Percentiles rank a stretch among this genome's conserved stretches.
Conservation (phyloP, 371 early-diverging fungal species). For the Actinomortierella ambigua region DNA sequence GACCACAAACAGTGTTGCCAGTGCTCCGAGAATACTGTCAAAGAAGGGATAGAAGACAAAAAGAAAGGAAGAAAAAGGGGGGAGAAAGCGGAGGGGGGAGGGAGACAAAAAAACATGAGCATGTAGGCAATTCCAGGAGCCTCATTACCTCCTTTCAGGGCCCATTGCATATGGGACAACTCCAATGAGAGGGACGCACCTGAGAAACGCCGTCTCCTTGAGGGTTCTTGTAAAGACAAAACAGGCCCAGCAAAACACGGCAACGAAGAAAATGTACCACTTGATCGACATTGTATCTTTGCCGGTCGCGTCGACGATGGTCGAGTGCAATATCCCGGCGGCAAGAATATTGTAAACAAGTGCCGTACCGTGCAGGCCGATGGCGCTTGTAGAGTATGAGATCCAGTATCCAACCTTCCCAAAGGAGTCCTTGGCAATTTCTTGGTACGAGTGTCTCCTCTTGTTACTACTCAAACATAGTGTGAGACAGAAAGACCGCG, state of each 20-base stretch:
- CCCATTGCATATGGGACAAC: neutral
- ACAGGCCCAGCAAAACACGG: conserved; percentile 29
- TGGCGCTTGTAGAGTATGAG: conserved; percentile 55
- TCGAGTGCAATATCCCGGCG: conserved; percentile 10
- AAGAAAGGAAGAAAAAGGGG: neutral
- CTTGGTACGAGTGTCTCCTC: conserved; percentile 49
- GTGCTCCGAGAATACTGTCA: conserved; percentile 23
- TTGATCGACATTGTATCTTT: neutral
- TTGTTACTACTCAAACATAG: conserved; percentile 2
- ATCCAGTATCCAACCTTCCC: conserved; percentile 56
- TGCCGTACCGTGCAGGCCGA: conserved; percentile 40
- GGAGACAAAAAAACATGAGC: neutral
- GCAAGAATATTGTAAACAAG: conserved; percentile 34
- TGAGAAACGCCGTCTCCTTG: conserved; percentile 34
- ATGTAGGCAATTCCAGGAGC: neutral
- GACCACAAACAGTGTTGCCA: conserved; percentile 28
- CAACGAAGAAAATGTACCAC: conserved; percentile 13
- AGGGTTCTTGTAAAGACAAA: conserved; percentile 33
- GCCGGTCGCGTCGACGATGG: neutral
- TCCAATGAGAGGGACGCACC: conserved; percentile 8
- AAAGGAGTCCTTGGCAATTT: conserved; percentile 62
- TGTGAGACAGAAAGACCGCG: neutral
- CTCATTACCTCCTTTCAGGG: neutral
- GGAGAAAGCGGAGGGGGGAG: neutral
- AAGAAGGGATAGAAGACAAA: neutral